Evolutionary conservation across 2,329 filamentous ascomycete genomes (phyloP).

Genomic region (Clarireedia paspali): DNA sequence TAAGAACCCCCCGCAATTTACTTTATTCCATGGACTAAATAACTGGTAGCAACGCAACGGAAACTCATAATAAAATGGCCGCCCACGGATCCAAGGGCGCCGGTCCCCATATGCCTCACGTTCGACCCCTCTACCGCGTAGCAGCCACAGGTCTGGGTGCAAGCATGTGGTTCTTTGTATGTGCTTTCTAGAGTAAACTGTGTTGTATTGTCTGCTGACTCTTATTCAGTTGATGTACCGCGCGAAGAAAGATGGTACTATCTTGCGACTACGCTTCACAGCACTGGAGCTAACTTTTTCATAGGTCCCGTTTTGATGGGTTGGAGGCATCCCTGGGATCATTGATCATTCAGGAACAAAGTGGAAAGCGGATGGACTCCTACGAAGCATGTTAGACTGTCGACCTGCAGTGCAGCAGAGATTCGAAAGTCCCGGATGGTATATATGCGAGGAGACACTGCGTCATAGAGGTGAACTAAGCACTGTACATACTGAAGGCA

Average conservation of each 20-base stretch:
- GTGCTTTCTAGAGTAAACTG: slow-evolving; percentile 29
- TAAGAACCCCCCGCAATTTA: not conserved
- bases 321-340: slow-evolving; percentile 95
- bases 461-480: not conserved
- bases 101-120: slow-evolving; percentile 43
- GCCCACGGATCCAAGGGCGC: too few relatives aligned
- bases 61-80: slow-evolving; percentile 35
- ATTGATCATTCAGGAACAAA: slow-evolving; percentile 44
- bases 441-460: not conserved
- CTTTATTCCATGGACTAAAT: too few relatives aligned
- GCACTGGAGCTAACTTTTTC: slow-evolving; percentile 13
- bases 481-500: slow-evolving; percentile 12
- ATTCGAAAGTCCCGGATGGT: too few relatives aligned
- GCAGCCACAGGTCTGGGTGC: slow-evolving; percentile 81
- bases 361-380: not conserved
- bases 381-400: not conserved
- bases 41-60: not conserved
- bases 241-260: slow-evolving; percentile 81
- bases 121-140: slow-evolving; percentile 70
- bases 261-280: not conserved
- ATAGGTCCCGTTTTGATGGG: slow-evolving; percentile 71
- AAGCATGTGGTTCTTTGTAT: slow-evolving; percentile 99
- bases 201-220: slow-evolving; percentile 9
- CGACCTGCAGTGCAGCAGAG: not conserved
- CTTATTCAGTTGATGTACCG: slow-evolving; percentile 79